Conservation (phyloP, 106 monocot species). For the Dendrobium chrysotoxum region DNA sequence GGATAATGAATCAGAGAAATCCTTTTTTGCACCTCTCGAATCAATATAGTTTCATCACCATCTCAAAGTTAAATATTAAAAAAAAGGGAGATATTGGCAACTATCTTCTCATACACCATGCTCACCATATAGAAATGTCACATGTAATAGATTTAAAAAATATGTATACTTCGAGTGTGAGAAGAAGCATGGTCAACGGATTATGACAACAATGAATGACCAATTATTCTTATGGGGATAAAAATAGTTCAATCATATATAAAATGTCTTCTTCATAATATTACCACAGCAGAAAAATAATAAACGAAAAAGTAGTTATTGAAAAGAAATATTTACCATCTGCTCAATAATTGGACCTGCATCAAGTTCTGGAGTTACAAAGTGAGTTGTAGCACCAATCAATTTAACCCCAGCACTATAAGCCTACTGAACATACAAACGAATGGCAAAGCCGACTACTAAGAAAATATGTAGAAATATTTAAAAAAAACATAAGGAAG, state of each 20-base stretch:
- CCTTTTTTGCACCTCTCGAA: too few relatives aligned
- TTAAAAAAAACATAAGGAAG: not conserved
- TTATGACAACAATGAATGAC: too few relatives aligned
- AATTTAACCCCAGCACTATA: constrained; percentile 92
- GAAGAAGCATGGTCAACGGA: too few relatives aligned
- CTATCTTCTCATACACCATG: too few relatives aligned
- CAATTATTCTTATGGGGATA: not conserved
- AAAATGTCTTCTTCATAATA: not conserved
- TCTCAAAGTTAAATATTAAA: too few relatives aligned
- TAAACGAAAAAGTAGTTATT: not conserved
- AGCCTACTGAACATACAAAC: constrained; percentile 36
- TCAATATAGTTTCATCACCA: too few relatives aligned
- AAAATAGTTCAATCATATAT: not conserved
- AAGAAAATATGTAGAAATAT: not conserved
- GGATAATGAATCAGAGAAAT: too few relatives aligned
- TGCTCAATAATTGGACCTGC: constrained; percentile 93
- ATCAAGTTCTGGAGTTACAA: constrained; percentile 85
- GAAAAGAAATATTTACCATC: constrained; percentile 43
- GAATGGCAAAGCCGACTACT: not conserved
- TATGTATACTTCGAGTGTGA: too few relatives aligned
- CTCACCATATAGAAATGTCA: too few relatives aligned
- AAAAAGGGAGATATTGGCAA: too few relatives aligned
- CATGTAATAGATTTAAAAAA: too few relatives aligned
- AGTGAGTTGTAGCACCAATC: constrained; percentile 93
- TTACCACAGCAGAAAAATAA: not conserved